A percentile compares a stretch with the other conserved stretches of the same genome.
Conservation (phyloP, 805 yeast genomes). For the Saccharomycopsis synnaedendra region DNA sequence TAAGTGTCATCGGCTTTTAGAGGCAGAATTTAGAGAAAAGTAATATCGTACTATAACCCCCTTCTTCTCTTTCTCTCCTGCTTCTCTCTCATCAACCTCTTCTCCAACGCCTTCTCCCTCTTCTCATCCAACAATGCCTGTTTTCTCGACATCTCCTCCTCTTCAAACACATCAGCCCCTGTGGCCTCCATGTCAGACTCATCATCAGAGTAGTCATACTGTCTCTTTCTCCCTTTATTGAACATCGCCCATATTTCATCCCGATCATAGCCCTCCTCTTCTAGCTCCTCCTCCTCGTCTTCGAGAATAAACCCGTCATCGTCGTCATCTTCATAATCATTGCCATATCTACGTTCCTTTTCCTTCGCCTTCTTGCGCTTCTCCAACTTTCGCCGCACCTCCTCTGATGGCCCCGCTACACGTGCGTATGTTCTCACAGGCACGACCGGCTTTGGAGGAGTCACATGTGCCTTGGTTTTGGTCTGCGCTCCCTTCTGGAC, state of each 20-base stretch:
- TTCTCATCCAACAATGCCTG: slow-evolving; percentile 70
- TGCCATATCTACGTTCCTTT: slow-evolving; percentile 21
- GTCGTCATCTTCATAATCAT: slow-evolving; percentile 32
- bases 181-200: slow-evolving; percentile 83
- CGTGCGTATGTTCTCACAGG: background rate
- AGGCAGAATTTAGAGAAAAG: no score
- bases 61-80: slow-evolving; percentile 23
- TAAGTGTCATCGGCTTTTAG: no score
- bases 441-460: background rate
- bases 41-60: no score
- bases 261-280: slow-evolving; percentile 51
- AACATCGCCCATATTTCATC: slow-evolving; percentile 88
- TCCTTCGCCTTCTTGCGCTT: slow-evolving; percentile 20
- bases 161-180: slow-evolving; percentile 78
- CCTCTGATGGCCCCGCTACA: slow-evolving; percentile 49
- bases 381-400: slow-evolving; percentile 36
- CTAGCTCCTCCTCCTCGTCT: slow-evolving; percentile 33
- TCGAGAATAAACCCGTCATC: slow-evolving; percentile 49
- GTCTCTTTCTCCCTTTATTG: slow-evolving; percentile 48
- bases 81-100: slow-evolving; percentile 34
- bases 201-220: slow-evolving; percentile 36
- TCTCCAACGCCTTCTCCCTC: slow-evolving; percentile 54
- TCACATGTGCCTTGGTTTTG: background rate
- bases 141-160: slow-evolving; percentile 59
- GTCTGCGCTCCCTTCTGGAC: background rate